Percentiles rank a stretch among this genome's conserved stretches.
Conservation (phyloP, 2,329 filamentous ascomycete genomes). For the Lanzia echinophila region DNA sequence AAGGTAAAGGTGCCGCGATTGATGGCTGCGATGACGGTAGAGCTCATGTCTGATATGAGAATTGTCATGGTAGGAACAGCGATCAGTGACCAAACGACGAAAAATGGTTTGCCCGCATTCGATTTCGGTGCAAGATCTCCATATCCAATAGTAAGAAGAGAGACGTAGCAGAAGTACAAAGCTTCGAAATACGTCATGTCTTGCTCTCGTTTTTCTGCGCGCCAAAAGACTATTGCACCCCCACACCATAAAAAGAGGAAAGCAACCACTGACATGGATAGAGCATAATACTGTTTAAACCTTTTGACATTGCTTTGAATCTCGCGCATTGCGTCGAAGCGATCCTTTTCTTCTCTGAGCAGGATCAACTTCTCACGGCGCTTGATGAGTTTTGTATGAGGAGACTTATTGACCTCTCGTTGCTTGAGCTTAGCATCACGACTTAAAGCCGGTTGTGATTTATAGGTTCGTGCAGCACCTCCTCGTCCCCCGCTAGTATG, state of each 20-base stretch:
- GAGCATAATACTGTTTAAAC: conserved; percentile 56
- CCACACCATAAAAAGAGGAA: conserved; percentile 60
- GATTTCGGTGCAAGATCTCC: conserved; percentile 58
- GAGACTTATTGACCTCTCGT: conserved; percentile 10
- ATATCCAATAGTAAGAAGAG: conserved; percentile 63
- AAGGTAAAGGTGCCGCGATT: conserved; percentile 54
- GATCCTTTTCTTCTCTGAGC: conserved; percentile 50
- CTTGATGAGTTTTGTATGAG: conserved; percentile 10
- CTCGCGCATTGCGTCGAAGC: conserved; percentile 58
- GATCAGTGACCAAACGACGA: conserved; percentile 63
- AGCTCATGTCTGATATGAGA: conserved; percentile 55
- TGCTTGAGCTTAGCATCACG: conserved; percentile 25
- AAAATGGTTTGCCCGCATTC: conserved; percentile 62
- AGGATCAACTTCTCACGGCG: conserved; percentile 41
- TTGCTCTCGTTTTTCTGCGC: conserved; percentile 47
- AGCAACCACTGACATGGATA: conserved; percentile 49
- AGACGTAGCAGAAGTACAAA: conserved; percentile 64
- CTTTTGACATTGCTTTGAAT: conserved; percentile 50
- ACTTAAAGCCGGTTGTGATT: conserved; percentile 14
- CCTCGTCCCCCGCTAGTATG: conserved; percentile 23
- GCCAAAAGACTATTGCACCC: conserved; percentile 59
- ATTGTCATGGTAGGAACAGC: conserved; percentile 67
- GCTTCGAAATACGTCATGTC: conserved; percentile 55
- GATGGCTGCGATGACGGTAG: conserved; percentile 57
- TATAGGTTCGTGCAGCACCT: conserved; percentile 18